Evolutionary conservation across 2,329 filamentous ascomycete species (phyloP).

Genomic region (Trichoderma sp.): DNA sequence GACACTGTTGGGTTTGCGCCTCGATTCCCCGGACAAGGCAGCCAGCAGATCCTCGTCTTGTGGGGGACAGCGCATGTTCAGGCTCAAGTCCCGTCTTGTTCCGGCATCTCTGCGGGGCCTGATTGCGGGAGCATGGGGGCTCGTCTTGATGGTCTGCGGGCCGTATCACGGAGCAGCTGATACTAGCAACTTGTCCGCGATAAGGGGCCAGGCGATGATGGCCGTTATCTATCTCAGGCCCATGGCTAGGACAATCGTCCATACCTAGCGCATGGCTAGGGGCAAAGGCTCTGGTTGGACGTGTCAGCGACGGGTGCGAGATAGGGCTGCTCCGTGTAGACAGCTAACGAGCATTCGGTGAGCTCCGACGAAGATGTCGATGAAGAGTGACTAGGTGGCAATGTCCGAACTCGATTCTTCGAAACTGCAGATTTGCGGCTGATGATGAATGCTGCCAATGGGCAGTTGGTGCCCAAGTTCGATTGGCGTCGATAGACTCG

Average conservation of each 20-base stretch:
- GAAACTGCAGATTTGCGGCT: background rate
- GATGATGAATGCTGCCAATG: background rate
- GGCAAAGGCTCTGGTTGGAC: background rate
- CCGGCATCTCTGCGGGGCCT: constrained; percentile 19
- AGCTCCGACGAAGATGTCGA: background rate
- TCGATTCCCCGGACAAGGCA: background rate
- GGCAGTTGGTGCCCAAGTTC: background rate
- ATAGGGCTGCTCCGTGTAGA: background rate
- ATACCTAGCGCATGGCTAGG: background rate
- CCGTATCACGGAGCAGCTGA: background rate
- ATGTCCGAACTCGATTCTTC: background rate
- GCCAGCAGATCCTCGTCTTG: background rate
- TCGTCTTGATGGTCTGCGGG: background rate
- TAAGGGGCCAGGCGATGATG: background rate
- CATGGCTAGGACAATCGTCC: too few species aligned
- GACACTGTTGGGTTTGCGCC: background rate
- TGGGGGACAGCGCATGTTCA: constrained; percentile 11
- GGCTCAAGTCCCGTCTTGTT: background rate
- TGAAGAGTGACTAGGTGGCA: background rate
- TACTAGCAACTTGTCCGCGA: background rate
- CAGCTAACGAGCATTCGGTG: background rate
- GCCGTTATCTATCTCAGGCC: constrained; percentile 4
- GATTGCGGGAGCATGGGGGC: constrained; percentile 17
- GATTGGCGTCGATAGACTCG: background rate
- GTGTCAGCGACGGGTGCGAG: background rate